A percentile compares a stretch with the other conserved stretches of the same genome.
Evolutionary conservation across 2,329 filamentous ascomycete genomes (phyloP).

Genomic region (Alternaria novae-zelandiae): DNA sequence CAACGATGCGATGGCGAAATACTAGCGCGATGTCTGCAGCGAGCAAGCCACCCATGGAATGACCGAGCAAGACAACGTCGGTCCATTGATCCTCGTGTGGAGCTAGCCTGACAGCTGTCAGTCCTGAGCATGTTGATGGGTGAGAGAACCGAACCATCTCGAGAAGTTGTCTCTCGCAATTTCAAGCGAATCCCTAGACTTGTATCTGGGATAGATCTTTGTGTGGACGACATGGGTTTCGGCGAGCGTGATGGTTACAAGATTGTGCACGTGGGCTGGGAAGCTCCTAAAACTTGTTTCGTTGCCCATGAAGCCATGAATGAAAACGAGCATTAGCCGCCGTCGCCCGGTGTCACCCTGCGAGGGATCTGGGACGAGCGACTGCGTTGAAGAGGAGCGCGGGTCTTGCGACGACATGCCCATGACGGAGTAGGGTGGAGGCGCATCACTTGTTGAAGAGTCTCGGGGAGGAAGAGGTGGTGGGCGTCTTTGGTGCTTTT

Average conservation of each 20-base stretch:
- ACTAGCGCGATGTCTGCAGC: slow-evolving; percentile 79
- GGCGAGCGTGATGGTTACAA: slow-evolving; percentile 69
- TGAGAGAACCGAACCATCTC: slow-evolving; percentile 60
- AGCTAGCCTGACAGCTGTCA: slow-evolving; percentile 62
- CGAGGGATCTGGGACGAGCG: slow-evolving; percentile 49
- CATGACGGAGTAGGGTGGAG: slow-evolving; percentile 26
- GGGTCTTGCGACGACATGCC: slow-evolving; percentile 49
- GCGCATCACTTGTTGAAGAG: slow-evolving; percentile 15
- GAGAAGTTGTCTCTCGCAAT: slow-evolving; percentile 84
- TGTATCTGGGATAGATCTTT: slow-evolving; percentile 83
- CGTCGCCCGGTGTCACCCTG: slow-evolving; percentile 48
- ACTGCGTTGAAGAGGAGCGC: slow-evolving; percentile 55
- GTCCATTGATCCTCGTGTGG: slow-evolving; percentile 77
- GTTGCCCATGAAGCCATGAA: slow-evolving; percentile 90
- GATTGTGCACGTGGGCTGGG: slow-evolving; percentile 82
- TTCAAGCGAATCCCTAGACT: slow-evolving; percentile 73
- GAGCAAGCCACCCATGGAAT: slow-evolving; percentile 88
- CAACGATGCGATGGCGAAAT: slow-evolving; percentile 78
- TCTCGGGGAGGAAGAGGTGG: slow-evolving; percentile 44
- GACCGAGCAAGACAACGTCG: slow-evolving; percentile 82
- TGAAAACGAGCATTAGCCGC: slow-evolving; percentile 76
- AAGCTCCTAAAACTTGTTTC: slow-evolving; percentile 88
- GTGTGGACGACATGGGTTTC: slow-evolving; percentile 83
- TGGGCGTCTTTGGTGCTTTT: slow-evolving; percentile 18
- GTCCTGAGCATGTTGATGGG: not conserved